phyloP scores from a whole-genome alignment of 2,329 filamentous ascomycete species.

The Emergomyces pasteurianus region DNA sequence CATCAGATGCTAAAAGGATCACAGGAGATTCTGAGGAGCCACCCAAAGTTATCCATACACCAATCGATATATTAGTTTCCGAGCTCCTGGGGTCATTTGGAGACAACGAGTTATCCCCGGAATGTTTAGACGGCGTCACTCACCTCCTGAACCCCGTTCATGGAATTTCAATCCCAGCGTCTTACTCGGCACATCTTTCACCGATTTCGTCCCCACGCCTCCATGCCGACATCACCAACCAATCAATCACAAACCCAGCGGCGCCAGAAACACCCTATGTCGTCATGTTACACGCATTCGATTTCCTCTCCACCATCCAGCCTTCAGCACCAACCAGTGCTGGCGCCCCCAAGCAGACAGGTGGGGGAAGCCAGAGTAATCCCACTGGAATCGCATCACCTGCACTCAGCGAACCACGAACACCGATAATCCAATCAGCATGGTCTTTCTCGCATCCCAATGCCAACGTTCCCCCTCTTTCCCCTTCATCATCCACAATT shows the following conservation, averaged over 20 bases:
- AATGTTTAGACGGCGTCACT: conserved; percentile 92
- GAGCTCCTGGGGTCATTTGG: conserved; percentile 88
- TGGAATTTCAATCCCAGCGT: conserved; percentile 86
- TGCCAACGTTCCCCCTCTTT: conserved; percentile 23
- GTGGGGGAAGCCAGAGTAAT: not conserved
- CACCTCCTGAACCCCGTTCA: conserved; percentile 67
- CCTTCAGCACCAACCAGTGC: conserved; percentile 1
- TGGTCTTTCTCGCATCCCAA: conserved; percentile 36
- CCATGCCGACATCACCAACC: conserved; percentile 62
- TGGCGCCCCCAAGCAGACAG: not conserved
- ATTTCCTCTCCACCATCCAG: conserved; percentile 58
- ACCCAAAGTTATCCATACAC: conserved; percentile 19
- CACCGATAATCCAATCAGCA: conserved; percentile 30
- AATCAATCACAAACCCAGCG: conserved; percentile 49
- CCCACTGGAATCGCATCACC: conserved; percentile 13
- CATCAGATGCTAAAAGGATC: conserved; percentile 31
- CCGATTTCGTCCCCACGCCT: conserved; percentile 82
- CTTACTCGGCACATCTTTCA: conserved; percentile 88
- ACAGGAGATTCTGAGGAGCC: conserved; percentile 10
- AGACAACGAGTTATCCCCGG: conserved; percentile 92
- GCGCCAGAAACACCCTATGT: conserved; percentile 91
- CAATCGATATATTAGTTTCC: conserved; percentile 80
- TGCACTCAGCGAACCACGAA: conserved; percentile 21
- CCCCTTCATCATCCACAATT: conserved; percentile 35
- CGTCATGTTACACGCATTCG: conserved; percentile 78